Evolutionary conservation across 2,329 filamentous ascomycete genomes (phyloP).

Genomic region (Didymella glomerata): DNA sequence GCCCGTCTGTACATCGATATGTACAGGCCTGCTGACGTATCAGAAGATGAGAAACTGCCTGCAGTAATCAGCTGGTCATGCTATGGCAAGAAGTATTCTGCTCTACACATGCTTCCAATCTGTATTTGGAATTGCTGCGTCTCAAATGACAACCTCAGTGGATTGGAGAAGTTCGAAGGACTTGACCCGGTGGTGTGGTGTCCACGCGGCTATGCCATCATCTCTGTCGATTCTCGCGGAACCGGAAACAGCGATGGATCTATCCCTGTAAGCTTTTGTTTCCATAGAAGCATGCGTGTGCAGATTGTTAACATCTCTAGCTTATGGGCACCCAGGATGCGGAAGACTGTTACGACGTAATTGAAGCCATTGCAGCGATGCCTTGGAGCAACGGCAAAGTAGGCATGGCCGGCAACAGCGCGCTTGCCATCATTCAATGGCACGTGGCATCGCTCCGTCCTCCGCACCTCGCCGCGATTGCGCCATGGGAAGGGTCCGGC

Average conservation of each 20-base stretch:
- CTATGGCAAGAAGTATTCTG: constrained; percentile 52
- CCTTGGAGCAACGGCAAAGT: constrained; percentile 57
- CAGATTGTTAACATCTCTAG: background rate
- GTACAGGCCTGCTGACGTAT: constrained; percentile 51
- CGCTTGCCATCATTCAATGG: constrained; percentile 55
- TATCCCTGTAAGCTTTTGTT: background rate
- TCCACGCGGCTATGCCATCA: constrained; percentile 46
- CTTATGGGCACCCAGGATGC: constrained; percentile 57
- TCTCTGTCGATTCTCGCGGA: constrained; percentile 46
- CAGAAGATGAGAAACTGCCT: constrained; percentile 50
- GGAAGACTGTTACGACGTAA: constrained; percentile 57
- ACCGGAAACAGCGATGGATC: constrained; percentile 47
- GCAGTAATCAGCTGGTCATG: constrained; percentile 57
- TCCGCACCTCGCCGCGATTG: constrained; percentile 55
- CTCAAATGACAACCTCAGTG: constrained; percentile 29
- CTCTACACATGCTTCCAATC: constrained; percentile 24
- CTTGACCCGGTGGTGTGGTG: constrained; percentile 53
- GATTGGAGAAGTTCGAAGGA: constrained; percentile 56
- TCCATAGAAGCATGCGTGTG: constrained; percentile 1
- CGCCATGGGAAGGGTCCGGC: constrained; percentile 58
- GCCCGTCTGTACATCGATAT: constrained; percentile 48
- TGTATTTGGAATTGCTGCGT: background rate
- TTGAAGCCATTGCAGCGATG: constrained; percentile 54
- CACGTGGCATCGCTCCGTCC: constrained; percentile 55
- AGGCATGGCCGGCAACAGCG: constrained; percentile 57